A percentile compares a stretch with the other conserved stretches of the same genome.
These are phyloP conservation scores for Candida ovalis DNA, from an alignment of 805 yeast genomes.

Conservation along the genomic window DNA sequence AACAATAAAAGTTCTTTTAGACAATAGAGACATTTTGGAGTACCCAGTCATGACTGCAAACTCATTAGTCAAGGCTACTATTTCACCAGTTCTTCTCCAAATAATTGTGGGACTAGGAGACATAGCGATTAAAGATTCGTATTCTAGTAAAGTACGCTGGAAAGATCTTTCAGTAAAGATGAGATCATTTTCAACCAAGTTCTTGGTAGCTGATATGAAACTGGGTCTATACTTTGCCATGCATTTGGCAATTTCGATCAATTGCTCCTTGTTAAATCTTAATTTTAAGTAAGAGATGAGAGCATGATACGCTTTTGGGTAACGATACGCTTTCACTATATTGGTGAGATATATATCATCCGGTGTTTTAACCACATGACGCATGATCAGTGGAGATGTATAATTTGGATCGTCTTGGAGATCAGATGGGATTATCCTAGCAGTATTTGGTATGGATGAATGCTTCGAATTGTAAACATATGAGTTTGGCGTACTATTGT, in stretches of 20 bases:
- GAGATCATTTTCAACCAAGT: slow-evolving; percentile 66
- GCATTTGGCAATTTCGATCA: slow-evolving; percentile 45
- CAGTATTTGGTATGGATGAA: slow-evolving; percentile 47
- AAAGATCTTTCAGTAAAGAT: slow-evolving; percentile 57
- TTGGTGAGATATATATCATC: slow-evolving; percentile 45
- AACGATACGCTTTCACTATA: slow-evolving; percentile 47
- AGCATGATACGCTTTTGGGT: slow-evolving; percentile 61
- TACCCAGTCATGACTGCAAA: slow-evolving; percentile 68
- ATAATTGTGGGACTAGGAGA: slow-evolving; percentile 78
- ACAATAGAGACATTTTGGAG: slow-evolving; percentile 50
- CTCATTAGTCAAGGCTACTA: slow-evolving; percentile 74
- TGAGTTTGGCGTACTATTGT: slow-evolving; percentile 36
- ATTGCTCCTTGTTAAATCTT: slow-evolving; percentile 41
- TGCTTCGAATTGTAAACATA: slow-evolving; percentile 50
- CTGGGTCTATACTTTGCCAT: slow-evolving; percentile 71
- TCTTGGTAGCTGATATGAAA: slow-evolving; percentile 71
- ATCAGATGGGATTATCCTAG: slow-evolving; percentile 40
- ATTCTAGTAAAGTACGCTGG: slow-evolving; percentile 55
- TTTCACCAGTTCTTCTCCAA: slow-evolving; percentile 85
- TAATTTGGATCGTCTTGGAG: slow-evolving; percentile 40
- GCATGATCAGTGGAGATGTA: slow-evolving; percentile 53
- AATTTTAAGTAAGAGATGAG: slow-evolving; percentile 50
- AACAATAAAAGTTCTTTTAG: slow-evolving; percentile 64
- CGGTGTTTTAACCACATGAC: slow-evolving; percentile 51
- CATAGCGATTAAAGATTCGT: slow-evolving; percentile 48